phyloP scores from a whole-genome alignment of 495 filamentous ascomycete genomes.

The Penicillium antarcticum region DNA sequence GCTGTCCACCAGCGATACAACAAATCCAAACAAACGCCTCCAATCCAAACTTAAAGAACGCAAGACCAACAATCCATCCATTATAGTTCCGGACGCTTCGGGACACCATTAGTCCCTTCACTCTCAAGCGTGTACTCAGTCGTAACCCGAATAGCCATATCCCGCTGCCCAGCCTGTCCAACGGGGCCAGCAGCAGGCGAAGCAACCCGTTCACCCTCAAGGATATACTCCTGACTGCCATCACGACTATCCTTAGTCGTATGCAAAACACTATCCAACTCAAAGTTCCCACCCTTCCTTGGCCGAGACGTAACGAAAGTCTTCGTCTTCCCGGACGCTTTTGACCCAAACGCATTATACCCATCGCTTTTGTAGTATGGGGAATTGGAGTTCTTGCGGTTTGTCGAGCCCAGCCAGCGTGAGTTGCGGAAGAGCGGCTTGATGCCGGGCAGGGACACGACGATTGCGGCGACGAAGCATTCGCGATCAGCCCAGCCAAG shows the following conservation, averaged over 20 bases:
- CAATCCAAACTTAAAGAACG: no score
- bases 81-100: no score
- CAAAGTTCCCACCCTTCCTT: not conserved
- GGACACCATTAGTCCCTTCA: not conserved
- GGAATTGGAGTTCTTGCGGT: conserved; percentile 7
- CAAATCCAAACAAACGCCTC: no score
- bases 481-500: conserved; percentile 25
- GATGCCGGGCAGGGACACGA: conserved; percentile 22
- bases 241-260: not conserved
- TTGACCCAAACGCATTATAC: conserved; percentile 11
- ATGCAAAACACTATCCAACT: conserved; percentile 5
- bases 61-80: no score
- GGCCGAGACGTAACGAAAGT: conserved; percentile 6
- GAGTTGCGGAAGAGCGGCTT: conserved; percentile 23
- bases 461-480: conserved; percentile 22
- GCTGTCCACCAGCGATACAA: no score
- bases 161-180: not conserved
- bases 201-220: not conserved
- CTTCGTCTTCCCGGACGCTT: conserved; percentile 8
- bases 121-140: conserved; percentile 10
- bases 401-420: conserved; percentile 15
- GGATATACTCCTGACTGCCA: conserved; percentile 6
- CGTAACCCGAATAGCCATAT: conserved; percentile 15
- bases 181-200: not conserved
- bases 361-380: conserved; percentile 8